Percentiles rank a stretch among this genome's conserved stretches.
phyloP scores from a whole-genome alignment of 805 yeast species.

The Kodamaea leandrae region DNA sequence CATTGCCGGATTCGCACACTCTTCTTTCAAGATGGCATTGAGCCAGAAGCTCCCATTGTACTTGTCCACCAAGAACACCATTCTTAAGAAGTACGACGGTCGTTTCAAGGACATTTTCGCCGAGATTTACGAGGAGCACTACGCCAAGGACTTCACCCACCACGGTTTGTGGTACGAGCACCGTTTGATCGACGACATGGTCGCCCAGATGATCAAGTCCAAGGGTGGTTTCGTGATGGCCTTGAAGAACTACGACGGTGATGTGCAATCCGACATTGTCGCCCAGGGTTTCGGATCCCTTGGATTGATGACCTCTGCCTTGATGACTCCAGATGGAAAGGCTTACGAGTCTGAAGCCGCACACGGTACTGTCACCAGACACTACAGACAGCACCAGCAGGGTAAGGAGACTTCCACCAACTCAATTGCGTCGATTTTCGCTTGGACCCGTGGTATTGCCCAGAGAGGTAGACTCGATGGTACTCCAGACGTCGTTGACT shows the following conservation, averaged over 20 bases:
- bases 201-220: constrained; percentile 96
- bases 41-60: constrained; percentile 75
- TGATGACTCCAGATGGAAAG: constrained; percentile 94
- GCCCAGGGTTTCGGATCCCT: constrained; percentile 98
- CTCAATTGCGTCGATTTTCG: constrained; percentile 95
- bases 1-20: constrained; percentile 85
- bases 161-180: constrained; percentile 95
- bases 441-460: constrained; percentile 92
- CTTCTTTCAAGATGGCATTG: constrained; percentile 86
- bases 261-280: constrained; percentile 93
- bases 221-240: constrained; percentile 95
- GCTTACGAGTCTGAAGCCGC: constrained; percentile 97
- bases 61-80: constrained; percentile 92
- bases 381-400: constrained; percentile 91
- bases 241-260: constrained; percentile 97
- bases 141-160: constrained; percentile 68
- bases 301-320: constrained; percentile 96
- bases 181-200: constrained; percentile 96
- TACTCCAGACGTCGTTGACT: constrained; percentile 80
- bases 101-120: constrained; percentile 93
- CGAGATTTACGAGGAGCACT: constrained; percentile 66
- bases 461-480: constrained; percentile 89
- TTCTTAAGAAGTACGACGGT: constrained; percentile 91
- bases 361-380: constrained; percentile 98
- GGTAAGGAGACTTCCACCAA: constrained; percentile 97